These are phyloP conservation scores for Sporothrix inflata DNA, from an alignment of 2,329 filamentous ascomycete species.

Conservation along the genomic window DNA sequence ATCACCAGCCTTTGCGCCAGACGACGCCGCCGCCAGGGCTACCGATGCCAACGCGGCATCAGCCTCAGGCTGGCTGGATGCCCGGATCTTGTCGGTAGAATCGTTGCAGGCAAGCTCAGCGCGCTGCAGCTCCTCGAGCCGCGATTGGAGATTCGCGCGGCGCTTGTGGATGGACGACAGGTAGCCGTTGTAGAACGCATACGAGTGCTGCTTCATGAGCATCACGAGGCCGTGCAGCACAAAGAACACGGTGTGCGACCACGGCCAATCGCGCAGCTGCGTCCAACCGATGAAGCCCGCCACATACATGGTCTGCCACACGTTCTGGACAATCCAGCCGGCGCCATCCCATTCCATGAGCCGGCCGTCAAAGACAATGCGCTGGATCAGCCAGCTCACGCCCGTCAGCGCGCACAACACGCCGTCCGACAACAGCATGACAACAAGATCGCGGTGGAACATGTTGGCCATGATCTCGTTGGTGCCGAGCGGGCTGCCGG, in stretches of 20 bases:
- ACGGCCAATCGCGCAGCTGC: constrained; percentile 74
- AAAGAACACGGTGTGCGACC: constrained; percentile 81
- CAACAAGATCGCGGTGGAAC: constrained; percentile 57
- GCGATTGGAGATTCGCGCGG: constrained; percentile 48
- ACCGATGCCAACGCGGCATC: constrained; percentile 42
- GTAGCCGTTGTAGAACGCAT: constrained; percentile 78
- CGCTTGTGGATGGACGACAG: constrained; percentile 63
- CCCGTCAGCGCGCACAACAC: constrained; percentile 68
- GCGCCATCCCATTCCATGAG: constrained; percentile 65
- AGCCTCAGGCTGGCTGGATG: constrained; percentile 43
- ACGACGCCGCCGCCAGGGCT: neutral
- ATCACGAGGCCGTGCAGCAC: constrained; percentile 74
- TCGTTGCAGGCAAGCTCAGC: neutral
- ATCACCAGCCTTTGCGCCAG: neutral
- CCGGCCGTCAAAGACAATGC: constrained; percentile 59
- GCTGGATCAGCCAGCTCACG: constrained; percentile 68
- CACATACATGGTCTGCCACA: constrained; percentile 71
- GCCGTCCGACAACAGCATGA: constrained; percentile 66
- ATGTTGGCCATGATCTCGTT: constrained; percentile 75
- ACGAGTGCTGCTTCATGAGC: constrained; percentile 84
- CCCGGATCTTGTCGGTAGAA: neutral
- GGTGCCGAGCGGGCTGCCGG: constrained; percentile 69
- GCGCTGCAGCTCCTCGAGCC: constrained; percentile 43
- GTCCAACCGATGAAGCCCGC: constrained; percentile 66
- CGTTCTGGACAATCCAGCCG: constrained; percentile 75